Evolutionary conservation across 768 basidiomycete species (phyloP), one percentile per base, ranked within the genome.

Genomic region (Suillus alpinus): DNA sequence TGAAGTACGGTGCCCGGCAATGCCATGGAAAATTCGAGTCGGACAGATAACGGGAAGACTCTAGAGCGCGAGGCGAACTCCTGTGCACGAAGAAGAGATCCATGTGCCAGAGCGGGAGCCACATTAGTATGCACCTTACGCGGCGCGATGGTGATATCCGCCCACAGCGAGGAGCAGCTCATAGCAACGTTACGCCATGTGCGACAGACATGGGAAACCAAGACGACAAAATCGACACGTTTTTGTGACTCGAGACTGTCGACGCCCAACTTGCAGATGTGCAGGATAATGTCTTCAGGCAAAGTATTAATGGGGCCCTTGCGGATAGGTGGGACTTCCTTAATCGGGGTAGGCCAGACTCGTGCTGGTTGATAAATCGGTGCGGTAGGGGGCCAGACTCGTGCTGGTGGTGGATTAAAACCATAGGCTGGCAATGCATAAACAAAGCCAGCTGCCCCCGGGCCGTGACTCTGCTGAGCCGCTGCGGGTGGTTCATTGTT

Each of bases 171-270:
- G 2, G 78, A 75, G 6, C 72, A 76, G 14, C 66, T 63, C 29
- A 78, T 57, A 1, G 77, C 78, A 16, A 76, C 64, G 3, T 65
- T 66, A 50, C 81, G 73, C 79, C 80, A 82, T 52, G 67, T 69
- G 18, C 59, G 59, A n/a, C 75, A 81, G 43, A 82, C 78, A 59
- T 81, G 80, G 41, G 76, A 77, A 16, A 79, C 60, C 13, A 67
- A 23, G n/a, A 82, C 75, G 0, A 61, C 53, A 40, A 59, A 62
- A 31, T 57, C 53, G 37, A 44, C 47, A n/a, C 7, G 13, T 36
- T 34, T 6, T 41, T 41, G 31, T 5, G 29, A 50, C 6, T 34
- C 18, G 51, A 40, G 36, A 43, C 26, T 18, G 32, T 40, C 31
- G 4, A 46, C 20, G 4, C 57, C 63, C 20, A 59, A 20, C 23